Base-by-base conservation (phyloP, 306 rosid genomes). In the Urtica urens region DNA sequence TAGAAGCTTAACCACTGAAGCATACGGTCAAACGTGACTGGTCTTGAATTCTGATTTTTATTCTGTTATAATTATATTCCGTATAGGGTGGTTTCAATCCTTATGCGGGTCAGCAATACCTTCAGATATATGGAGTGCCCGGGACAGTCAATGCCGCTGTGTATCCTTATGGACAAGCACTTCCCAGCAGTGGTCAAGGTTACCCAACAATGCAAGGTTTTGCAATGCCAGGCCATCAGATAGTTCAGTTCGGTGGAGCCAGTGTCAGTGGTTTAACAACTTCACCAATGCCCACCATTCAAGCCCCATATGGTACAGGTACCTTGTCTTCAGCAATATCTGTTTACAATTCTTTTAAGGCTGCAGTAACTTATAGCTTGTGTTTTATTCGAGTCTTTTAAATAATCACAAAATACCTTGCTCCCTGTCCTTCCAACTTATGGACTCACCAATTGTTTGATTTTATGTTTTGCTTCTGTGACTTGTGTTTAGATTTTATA, bases 71-170 rank as follows among this genome's bases (percentile, higher is more conserved):
- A 18, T 54, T 11, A 37, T 62, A 20, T 57, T 27, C 68, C 57
- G 27, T 25, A 49, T 57, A 81, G 95, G 76, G 75, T 72, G 41
- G 77, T 67, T 81, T 69, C 75, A 78, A 70, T 63, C 79, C 93
- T 26, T 83, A 81, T 49, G 35, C 50, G 37, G 93, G 88, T 55
- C 96, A 87, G 59, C 96, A 83, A 49, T 88, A 78, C 71, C 69
- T 83, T 65, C 96, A 72, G 73, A 74, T 81, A 52, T 81, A 81
- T 72, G 96, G 96, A 43, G 77, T 78, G 57, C 95, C 93, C 40
- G 93, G 93, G 55, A 51, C 82, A 31, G 70, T 67, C 35, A 83
- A 77, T 58, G 38, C 86, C 37, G 43, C 83, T 35, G 7, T 78
- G 29, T 78, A 83, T 70, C 86, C 94, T 51, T 83, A 88, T 74